phyloP scores from a whole-genome alignment of 2,329 filamentous ascomycete species.

The Phialophora verrucosa region DNA sequence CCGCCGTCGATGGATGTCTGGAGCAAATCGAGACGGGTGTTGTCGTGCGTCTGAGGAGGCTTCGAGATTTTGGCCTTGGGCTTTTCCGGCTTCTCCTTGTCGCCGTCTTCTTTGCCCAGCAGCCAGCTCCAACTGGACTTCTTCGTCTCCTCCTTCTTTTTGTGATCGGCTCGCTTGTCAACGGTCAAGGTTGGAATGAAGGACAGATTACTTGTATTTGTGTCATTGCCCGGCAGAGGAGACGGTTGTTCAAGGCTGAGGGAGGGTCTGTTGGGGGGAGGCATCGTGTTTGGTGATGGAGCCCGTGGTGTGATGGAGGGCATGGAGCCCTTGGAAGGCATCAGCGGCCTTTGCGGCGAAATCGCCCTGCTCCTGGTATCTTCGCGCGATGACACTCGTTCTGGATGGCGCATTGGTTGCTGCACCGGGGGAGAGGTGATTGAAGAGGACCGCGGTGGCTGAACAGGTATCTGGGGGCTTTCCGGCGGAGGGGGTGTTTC shows the following conservation, averaged over 20 bases:
- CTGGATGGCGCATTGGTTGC: conserved; percentile 49
- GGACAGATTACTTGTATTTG: conserved; percentile 76
- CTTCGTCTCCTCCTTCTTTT: conserved; percentile 72
- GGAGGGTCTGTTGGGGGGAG: conserved; percentile 45
- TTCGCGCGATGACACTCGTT: conserved; percentile 59
- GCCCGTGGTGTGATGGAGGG: conserved; percentile 18
- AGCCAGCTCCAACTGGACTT: conserved; percentile 85
- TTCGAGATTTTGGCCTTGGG: conserved; percentile 66
- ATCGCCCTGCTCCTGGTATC: conserved; percentile 40
- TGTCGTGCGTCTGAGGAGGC: conserved; percentile 69
- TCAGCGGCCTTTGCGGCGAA: conserved; percentile 56
- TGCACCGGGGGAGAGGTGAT: conserved; percentile 43
- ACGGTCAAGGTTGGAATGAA: conserved; percentile 78
- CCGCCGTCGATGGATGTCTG: conserved; percentile 82
- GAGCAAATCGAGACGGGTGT: conserved; percentile 80
- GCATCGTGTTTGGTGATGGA: conserved; percentile 43
- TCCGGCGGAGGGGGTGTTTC: conserved; percentile 36
- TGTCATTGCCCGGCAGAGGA: conserved; percentile 71
- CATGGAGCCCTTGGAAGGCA: conserved; percentile 35
- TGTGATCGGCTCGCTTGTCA: conserved; percentile 76
- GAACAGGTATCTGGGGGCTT: conserved; percentile 24
- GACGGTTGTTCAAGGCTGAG: conserved; percentile 71
- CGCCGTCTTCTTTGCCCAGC: conserved; percentile 72
- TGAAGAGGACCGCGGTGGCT: conserved; percentile 30
- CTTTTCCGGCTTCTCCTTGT: conserved; percentile 66